Base-by-base conservation (phyloP, 805 yeast species). In the Ogataea glucozyma region DNA sequence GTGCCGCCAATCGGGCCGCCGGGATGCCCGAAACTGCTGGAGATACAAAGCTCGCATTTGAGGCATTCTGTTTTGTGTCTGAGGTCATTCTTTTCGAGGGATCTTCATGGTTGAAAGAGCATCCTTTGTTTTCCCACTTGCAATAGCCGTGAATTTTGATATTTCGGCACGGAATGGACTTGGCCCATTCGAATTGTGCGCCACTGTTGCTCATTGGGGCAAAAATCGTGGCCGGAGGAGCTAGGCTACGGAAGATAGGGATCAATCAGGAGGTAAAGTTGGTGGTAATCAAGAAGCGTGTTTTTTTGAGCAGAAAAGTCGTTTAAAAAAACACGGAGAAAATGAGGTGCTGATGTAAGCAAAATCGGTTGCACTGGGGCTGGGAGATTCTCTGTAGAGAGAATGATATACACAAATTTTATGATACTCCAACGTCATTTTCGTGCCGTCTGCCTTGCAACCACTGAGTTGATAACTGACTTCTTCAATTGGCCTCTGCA, bases 91-190 rank as follows among this genome's bases (percentile, higher is more conserved):
- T 35, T 31, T 46, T 38, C 21, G 58, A 56, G 35, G 66, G 70
- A 29, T 60, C 65, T 45, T 76, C 84, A 61, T 87, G 95, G 38
- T 78, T 80, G 59, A 87, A 88, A 2, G 83, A 84, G 60, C 96
- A 88, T 9, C 96, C 96, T 56, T 87, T 88, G 52, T 85, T 84
- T 54, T 86, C 89, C 66, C 77, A 88, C 61, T 87, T 87, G 70
- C 97, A 88, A 56, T 76, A 87, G 3, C 96, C 97, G 67, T 88
- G 88, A 24, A 87, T 86, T 36, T 83, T 78, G 42, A 88, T 81
- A 56, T 88, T 88, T 61, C 89, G 76, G 66, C 96, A 88, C 43
- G 85, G 89, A 21, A 88, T 82, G 46, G 81, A 82, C 62, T 78
- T 83, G 6, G 90, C 89, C 60, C 77, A 67, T 32, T 78, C 81